Conservation (phyloP, 177 flowering plant species). For the Telopea speciosissima region DNA sequence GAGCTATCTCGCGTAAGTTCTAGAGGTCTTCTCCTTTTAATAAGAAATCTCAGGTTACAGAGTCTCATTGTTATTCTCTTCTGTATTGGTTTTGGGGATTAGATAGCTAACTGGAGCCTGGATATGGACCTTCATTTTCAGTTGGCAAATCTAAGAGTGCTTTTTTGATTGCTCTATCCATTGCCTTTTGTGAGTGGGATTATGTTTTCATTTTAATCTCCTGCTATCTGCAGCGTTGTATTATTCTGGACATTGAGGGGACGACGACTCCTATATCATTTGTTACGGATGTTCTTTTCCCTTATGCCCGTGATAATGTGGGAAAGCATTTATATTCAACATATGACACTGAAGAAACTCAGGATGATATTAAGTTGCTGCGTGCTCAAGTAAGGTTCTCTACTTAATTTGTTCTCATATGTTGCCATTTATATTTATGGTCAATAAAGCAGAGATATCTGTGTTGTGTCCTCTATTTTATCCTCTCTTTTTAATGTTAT, state of each 20-base stretch:
- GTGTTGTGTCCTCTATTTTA: neutral
- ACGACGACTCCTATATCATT: constrained; percentile 96
- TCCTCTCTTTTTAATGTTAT: neutral
- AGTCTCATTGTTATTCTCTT: neutral
- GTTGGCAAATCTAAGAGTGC: neutral
- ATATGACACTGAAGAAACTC: constrained; percentile 74
- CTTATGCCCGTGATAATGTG: constrained; percentile 88
- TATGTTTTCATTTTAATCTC: neutral
- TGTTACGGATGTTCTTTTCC: constrained; percentile 90
- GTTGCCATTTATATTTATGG: constrained; percentile 1
- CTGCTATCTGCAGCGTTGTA: constrained; percentile 62
- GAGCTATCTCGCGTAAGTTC: constrained; percentile 37
- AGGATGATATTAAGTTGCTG: constrained; percentile 74
- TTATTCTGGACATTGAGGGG: constrained; percentile 97
- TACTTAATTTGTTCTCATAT: neutral
- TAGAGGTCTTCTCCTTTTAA: neutral
- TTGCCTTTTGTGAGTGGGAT: neutral
- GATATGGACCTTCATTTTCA: neutral
- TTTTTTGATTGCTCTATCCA: neutral
- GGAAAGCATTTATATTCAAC: constrained; percentile 72
- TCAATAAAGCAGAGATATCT: neutral
- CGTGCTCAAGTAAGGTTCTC: constrained; percentile 68
- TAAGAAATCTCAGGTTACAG: neutral
- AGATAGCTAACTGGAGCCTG: neutral
- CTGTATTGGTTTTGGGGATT: neutral